Base-by-base conservation (phyloP, 2,329 filamentous ascomycete species). In the Neonectria sp. region DNA sequence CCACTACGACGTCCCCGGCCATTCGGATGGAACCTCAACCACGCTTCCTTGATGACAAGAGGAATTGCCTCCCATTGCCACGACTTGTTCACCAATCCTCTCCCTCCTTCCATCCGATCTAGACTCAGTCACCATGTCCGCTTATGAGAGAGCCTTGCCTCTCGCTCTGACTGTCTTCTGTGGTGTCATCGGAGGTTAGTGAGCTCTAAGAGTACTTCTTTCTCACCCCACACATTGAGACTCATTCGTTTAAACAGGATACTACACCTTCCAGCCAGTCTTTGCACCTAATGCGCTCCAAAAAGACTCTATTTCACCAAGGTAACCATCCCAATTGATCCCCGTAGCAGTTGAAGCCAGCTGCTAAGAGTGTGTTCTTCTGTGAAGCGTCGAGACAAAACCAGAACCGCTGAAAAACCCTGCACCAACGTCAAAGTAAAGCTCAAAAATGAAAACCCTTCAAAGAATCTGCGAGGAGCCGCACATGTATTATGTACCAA, bases 181-280 rank as follows among this genome's bases (percentile, higher is more conserved):
- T 27, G 81, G 81, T 33, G 76, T 82, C 33, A 65, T 80, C 48
- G 79, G 80, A 65, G 81, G 81, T 82, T 40, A 63, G 78, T 73
- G 43, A 46, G 13, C 56, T n/a, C 7, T 21, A 46, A 6, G 13
- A 15, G 40, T 27, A 24, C 21, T 31, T 33, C n/a, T 15, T 12
- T 55, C 40, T 27, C 11, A 27, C 31, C 55, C 24, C 4, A 29
- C 9, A 29, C 55, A n/a, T 65, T 43, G 37, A 65, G 49, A 31
- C 66, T 69, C 46, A 75, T 55, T 65, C 31, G 48, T 35, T 25
- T 37, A 13, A 6, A 6, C 59, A 82, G 80, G 80, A 46, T 76
- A 76, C 31, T 82, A 82, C 66, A 82, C 80, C 2, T 82, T 82
- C 53, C 75, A 79, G 43, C 80, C 80, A 25, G 71, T 79, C 29